Evolutionary conservation across 176 grass and related monocot species (phyloP).

Genomic region (Dactylis glomerata): DNA sequence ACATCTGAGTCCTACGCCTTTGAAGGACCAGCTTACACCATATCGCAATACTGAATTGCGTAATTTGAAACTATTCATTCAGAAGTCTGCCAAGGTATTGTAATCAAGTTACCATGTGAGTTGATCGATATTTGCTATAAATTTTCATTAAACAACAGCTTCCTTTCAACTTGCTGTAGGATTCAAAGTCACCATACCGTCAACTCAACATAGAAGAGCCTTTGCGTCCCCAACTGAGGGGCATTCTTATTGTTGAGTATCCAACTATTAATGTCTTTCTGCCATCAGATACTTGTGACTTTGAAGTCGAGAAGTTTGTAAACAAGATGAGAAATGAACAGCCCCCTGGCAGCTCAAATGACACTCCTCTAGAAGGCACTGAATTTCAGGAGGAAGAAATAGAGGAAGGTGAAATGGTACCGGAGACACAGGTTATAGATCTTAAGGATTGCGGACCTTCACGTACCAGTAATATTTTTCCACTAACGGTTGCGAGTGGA

Average conservation of each 20-base stretch:
- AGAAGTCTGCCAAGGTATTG: constrained; percentile 71
- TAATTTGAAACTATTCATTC: constrained; percentile 79
- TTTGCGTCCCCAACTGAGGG: constrained; percentile 55
- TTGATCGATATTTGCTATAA: constrained; percentile 16
- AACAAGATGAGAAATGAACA: constrained; percentile 31
- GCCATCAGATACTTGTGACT: constrained; percentile 63
- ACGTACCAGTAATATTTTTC: constrained; percentile 15
- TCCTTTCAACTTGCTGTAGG: constrained; percentile 37
- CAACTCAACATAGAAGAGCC: constrained; percentile 57
- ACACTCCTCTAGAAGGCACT: constrained; percentile 37
- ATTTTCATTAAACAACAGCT: background rate
- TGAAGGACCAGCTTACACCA: constrained; percentile 72
- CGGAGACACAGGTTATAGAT: constrained; percentile 65
- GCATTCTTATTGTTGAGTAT: constrained; percentile 59
- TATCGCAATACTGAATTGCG: constrained; percentile 52
- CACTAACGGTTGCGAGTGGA: background rate
- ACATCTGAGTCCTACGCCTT: constrained; percentile 73
- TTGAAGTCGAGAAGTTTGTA: constrained; percentile 49
- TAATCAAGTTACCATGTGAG: constrained; percentile 1
- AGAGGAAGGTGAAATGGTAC: constrained; percentile 74
- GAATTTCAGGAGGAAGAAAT: constrained; percentile 83
- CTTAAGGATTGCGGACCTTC: constrained; percentile 37
- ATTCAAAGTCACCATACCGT: constrained; percentile 48
- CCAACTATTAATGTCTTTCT: constrained; percentile 84
- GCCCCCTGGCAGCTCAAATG: background rate